Conservation (phyloP, 129 eudicot genomes). For the Flaveria linearis region DNA sequence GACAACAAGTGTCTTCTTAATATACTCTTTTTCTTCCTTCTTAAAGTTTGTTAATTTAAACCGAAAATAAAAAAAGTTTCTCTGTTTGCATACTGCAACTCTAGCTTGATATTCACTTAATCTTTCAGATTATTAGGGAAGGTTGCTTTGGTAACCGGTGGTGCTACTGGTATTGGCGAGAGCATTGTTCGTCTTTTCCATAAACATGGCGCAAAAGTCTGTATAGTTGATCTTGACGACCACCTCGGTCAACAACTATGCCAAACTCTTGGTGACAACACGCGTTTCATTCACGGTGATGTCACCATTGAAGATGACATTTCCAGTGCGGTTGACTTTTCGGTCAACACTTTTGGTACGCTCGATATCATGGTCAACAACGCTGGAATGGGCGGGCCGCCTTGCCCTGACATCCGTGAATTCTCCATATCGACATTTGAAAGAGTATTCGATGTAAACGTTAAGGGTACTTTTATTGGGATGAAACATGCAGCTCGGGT, state of each 20-base stretch:
- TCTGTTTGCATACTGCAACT: constrained; percentile 1
- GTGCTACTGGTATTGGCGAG: constrained; percentile 90
- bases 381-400: constrained; percentile 74
- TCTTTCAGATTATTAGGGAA: constrained; percentile 72
- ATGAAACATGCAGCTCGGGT: constrained; percentile 93
- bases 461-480: constrained; percentile 80
- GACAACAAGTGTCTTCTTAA: no score
- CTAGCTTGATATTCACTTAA: background rate
- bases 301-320: constrained; percentile 66
- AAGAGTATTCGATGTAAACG: constrained; percentile 65
- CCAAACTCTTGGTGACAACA: constrained; percentile 45
- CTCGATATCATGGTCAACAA: constrained; percentile 89
- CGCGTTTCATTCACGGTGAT: constrained; percentile 67
- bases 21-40: no score
- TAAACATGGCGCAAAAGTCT: constrained; percentile 80
- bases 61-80: no score
- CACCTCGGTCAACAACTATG: constrained; percentile 56
- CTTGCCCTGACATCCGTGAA: constrained; percentile 74
- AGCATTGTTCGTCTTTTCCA: constrained; percentile 82
- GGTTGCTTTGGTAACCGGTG: constrained; percentile 92
- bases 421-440: constrained; percentile 55
- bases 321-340: constrained; percentile 63
- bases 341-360: constrained; percentile 59
- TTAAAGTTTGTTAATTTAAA: background rate
- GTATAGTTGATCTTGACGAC: constrained; percentile 70